These are phyloP conservation scores for Lepidium aucheri DNA, from an alignment of 345 rosid species.

Conservation along the genomic window DNA sequence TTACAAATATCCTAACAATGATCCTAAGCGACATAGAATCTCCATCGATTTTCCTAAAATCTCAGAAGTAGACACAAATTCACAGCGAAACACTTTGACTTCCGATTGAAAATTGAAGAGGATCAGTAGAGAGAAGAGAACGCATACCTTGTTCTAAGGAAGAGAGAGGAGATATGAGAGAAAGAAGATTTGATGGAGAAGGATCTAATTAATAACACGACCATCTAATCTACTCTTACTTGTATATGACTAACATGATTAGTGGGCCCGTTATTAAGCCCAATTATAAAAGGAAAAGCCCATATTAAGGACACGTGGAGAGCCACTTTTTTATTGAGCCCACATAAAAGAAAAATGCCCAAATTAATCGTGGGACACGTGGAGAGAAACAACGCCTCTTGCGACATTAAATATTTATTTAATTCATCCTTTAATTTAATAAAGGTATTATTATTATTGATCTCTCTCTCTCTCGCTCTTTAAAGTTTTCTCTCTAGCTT, in stretches of 20 bases:
- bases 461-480: neutral
- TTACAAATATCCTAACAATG: neutral
- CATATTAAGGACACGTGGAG: neutral
- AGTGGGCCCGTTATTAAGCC: slow-evolving; percentile 14
- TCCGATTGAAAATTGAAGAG: neutral
- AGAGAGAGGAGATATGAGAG: neutral
- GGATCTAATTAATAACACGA: slow-evolving; percentile 16
- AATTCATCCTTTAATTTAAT: neutral
- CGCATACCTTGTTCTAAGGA: slow-evolving; percentile 2
- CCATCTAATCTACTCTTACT: neutral
- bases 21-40: neutral
- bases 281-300: neutral
- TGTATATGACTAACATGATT: neutral
- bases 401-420: neutral
- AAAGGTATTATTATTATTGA: neutral
- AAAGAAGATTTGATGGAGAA: no score
- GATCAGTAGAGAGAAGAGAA: neutral
- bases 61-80: neutral
- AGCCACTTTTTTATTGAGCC: neutral
- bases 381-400: neutral
- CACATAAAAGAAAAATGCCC: neutral
- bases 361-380: neutral
- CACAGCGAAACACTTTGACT: neutral
- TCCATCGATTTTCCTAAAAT: neutral
- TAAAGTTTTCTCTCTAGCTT: neutral